Conservation (phyloP, 2,329 filamentous ascomycete species). For the Aspergillus fijiensis region DNA sequence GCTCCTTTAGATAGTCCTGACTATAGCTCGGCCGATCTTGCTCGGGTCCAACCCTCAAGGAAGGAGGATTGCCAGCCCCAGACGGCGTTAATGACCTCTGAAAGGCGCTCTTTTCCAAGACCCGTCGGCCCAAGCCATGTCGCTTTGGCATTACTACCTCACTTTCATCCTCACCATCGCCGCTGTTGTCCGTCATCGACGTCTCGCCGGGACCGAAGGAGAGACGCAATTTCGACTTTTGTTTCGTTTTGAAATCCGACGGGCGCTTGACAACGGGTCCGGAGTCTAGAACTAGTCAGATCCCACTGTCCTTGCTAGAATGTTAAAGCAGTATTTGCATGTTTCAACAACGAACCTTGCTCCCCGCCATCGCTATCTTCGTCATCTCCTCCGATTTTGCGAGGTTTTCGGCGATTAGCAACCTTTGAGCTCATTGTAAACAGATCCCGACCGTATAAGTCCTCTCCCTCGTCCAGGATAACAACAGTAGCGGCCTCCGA, state of each 20-base stretch:
- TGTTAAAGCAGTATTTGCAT: background rate
- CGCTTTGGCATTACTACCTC: slow-evolving; percentile 61
- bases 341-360: slow-evolving; percentile 43
- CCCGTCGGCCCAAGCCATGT: slow-evolving; percentile 61
- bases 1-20: slow-evolving; percentile 79
- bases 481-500: background rate
- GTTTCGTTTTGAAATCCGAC: slow-evolving; percentile 54
- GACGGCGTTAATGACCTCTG: slow-evolving; percentile 54
- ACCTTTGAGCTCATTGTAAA: slow-evolving; percentile 58
- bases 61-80: slow-evolving; percentile 53
- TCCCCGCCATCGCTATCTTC: slow-evolving; percentile 45
- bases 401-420: slow-evolving; percentile 64
- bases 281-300: slow-evolving; percentile 39
- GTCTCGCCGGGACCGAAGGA: slow-evolving; percentile 70
- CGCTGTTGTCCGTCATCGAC: slow-evolving; percentile 55
- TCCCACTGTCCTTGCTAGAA: too few relatives aligned
- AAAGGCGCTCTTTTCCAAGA: slow-evolving; percentile 65
- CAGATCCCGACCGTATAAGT: background rate
- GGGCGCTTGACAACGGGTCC: slow-evolving; percentile 57
- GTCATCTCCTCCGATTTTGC: slow-evolving; percentile 73
- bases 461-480: too few relatives aligned
- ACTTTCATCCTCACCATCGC: slow-evolving; percentile 54
- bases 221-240: slow-evolving; percentile 71
- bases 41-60: slow-evolving; percentile 60
- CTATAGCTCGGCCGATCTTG: slow-evolving; percentile 77